Evolutionary conservation across 2,329 filamentous ascomycete genomes (phyloP).

Genomic region (Calonectria crousiana): DNA sequence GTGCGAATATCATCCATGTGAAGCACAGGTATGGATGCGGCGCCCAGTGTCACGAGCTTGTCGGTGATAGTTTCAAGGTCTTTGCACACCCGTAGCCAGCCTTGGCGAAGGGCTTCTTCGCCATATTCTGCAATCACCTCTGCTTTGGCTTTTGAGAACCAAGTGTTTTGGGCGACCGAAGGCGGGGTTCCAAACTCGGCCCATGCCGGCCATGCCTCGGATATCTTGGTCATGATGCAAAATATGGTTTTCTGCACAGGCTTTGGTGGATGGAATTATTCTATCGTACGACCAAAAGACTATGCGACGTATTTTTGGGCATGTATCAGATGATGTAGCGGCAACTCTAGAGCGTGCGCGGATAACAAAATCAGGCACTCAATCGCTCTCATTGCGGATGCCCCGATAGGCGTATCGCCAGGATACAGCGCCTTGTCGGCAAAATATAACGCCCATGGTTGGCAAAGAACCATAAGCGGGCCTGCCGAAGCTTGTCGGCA

Average conservation of each 20-base stretch:
- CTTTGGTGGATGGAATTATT: not conserved
- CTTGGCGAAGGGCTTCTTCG: conserved; percentile 46
- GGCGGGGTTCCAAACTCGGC: conserved; percentile 33
- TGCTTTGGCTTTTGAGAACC: conserved; percentile 42
- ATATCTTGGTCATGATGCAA: not conserved
- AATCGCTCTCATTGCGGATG: not conserved
- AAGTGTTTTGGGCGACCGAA: conserved; percentile 16
- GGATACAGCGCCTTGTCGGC: not conserved
- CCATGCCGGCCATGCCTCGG: conserved; percentile 38
- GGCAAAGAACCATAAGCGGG: not conserved
- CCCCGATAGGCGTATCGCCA: not conserved
- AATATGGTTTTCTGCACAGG: not conserved
- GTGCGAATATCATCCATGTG: conserved; percentile 43
- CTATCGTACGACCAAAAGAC: not conserved
- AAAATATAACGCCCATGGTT: not conserved
- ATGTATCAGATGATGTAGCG: not conserved
- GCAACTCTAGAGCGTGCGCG: not conserved
- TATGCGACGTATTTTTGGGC: not conserved
- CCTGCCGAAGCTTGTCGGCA: not conserved
- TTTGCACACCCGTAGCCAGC: conserved; percentile 55
- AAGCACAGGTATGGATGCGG: conserved; percentile 47
- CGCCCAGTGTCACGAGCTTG: conserved; percentile 49
- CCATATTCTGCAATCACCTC: conserved; percentile 52
- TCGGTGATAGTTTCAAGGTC: conserved; percentile 51
- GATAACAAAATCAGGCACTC: not conserved